Evolutionary conservation across 345 rosid species (phyloP), one percentile per base, ranked within the genome.

Genomic region (Eucalyptus pumila): DNA sequence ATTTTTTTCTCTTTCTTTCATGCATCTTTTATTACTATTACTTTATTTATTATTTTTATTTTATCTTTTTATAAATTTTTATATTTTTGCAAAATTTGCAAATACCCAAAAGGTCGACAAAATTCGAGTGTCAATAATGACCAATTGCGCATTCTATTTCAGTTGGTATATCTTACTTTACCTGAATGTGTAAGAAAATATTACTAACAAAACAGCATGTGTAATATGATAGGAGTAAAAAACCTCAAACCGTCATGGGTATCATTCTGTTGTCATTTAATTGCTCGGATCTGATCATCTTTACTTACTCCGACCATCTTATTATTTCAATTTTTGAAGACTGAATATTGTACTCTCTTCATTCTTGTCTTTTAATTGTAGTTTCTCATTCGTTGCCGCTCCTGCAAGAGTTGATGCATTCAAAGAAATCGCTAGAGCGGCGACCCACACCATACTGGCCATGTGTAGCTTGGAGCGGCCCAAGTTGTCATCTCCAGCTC

Each of bases 381-480:
- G 24, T 88, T 58, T 67, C 27, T 26, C 34, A 2, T 45, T 47
- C 40, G 10, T 80, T 85, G 37, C 58, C 51, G 49, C 49, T 48
- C 49, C 49, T 12, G 92, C 93, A 92, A 95, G 91, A 87, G 90
- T 90, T 14, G 87, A 92, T 86, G 62, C 72, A 26, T 94, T 94
- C 88, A 95, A 94, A 91, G 93, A 90, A 90, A 91, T 94, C 7
- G 95, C 81, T 48, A 48, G 49, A 48, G 49, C 14, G 49, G 49
- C 49, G 14, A 48, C 49, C 49, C 49, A 47, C 49, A 89, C 95
- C 67, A 89, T 92, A 76, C 89, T 94, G 93, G 95, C 93, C 15
- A 93, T 92, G 6, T 94, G 93, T 88, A 93, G 94, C 50, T 90
- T 93, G 50, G 92, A 88, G 90, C 93, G 93, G 40, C 90, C 93